Evolutionary conservation across 1,139 yeast genomes (phyloP).

Genomic region (Saccharomyces hybrid): DNA sequence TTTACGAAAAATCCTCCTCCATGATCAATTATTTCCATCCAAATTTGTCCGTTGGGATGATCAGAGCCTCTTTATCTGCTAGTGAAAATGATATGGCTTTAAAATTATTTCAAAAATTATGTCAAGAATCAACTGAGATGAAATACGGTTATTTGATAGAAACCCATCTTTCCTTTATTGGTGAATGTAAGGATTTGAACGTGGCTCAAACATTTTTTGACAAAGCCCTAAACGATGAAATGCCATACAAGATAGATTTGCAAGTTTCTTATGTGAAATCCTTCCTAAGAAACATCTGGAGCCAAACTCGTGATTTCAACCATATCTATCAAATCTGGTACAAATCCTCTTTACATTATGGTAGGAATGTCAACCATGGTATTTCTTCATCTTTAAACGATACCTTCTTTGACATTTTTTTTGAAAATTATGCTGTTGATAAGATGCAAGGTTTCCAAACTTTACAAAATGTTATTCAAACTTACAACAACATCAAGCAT

Average conservation of each 20-base stretch:
- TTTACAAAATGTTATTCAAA: slow-evolving; percentile 50
- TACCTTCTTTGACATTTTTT: slow-evolving; percentile 60
- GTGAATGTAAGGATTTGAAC: slow-evolving; percentile 65
- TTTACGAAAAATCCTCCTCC: slow-evolving; percentile 39
- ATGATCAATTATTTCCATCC: slow-evolving; percentile 38
- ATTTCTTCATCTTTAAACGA: slow-evolving; percentile 62
- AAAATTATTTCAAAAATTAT: slow-evolving; percentile 41
- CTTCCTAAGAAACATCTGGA: slow-evolving; percentile 57
- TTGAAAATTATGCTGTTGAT: slow-evolving; percentile 49
- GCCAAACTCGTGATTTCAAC: slow-evolving; percentile 49
- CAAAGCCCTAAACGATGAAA: slow-evolving; percentile 54
- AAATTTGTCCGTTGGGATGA: slow-evolving; percentile 52
- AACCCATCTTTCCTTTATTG: slow-evolving; percentile 73
- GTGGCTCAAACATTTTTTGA: slow-evolving; percentile 69
- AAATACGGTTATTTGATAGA: slow-evolving; percentile 46
- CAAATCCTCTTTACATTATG: slow-evolving; percentile 52
- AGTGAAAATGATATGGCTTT: slow-evolving; percentile 46
- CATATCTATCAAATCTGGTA: slow-evolving; percentile 59
- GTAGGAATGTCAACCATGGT: slow-evolving; percentile 55
- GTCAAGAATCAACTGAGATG: slow-evolving; percentile 33
- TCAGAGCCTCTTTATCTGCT: slow-evolving; percentile 50
- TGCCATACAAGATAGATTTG: slow-evolving; percentile 64
- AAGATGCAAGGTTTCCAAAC: slow-evolving; percentile 50
- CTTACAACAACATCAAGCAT: slow-evolving; percentile 49
- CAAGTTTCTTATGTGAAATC: slow-evolving; percentile 72